Evolutionary conservation across 805 yeast species (phyloP), one percentile per base, ranked within the genome.

Genomic region (Saturnispora diversa): DNA sequence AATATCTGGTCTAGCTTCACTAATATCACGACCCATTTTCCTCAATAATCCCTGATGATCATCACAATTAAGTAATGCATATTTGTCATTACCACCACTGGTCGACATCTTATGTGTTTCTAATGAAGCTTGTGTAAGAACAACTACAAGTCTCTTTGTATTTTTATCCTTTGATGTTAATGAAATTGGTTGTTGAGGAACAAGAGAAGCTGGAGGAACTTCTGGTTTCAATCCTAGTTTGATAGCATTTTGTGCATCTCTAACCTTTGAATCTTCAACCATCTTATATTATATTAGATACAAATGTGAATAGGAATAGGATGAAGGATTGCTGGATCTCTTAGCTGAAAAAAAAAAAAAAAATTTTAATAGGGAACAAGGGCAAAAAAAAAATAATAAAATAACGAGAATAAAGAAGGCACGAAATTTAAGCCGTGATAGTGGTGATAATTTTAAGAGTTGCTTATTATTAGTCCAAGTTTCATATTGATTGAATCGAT

Each of bases 1-100:
- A 55, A 92, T 92, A 62, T 92, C 98, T n/a, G 98, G 98, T 62
- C 98, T 78, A 6, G 97, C 97, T 58, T 92, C 98, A 36, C 95
- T 85, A 48, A 92, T 90, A 58, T 92, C 97, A 58, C 97, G 77
- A 39, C 94, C 95, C 94, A 90, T 86, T 59, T 87, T 90, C 61
- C 90, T 82, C 54, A 92, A 68, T 39, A 90, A 69, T 12, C 97
- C 97, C 66, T 92, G 98, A 61, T 92, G 98, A 60, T 92, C 98
- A 62, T 92, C 98, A 69, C 98, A 92, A 67, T 92, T 92, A 55
- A 92, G 70, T 45, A 92, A 66, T 0, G 95, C 97, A 57, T 81
- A 92, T 61, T 92, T 86, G 58, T 92, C 97, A 38, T 90, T 94
- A 12, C 86, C 84, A 16, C 80, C 76, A 25, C 60, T 57, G 2